phyloP scores from a whole-genome alignment of 768 basidiomycete genomes.

The Agrocybe pediades region DNA sequence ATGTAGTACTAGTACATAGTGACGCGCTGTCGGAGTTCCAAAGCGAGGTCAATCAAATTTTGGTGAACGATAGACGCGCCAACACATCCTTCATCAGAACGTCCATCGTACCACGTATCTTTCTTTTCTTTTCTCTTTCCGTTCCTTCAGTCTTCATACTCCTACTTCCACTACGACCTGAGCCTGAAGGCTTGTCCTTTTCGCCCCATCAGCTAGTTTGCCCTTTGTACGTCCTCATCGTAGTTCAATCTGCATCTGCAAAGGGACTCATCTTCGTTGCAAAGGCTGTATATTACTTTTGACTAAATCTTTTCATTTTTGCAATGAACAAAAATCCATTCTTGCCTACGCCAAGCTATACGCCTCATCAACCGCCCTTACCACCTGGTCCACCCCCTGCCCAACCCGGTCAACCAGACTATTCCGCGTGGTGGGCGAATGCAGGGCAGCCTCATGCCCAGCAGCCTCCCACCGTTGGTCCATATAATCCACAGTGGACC shows the following conservation, averaged over 20 bases:
- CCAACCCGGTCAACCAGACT: conserved; percentile 69
- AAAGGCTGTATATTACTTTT: conserved; percentile 6
- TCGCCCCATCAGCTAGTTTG: no score
- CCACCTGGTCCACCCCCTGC: conserved; percentile 81
- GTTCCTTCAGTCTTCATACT: not conserved
- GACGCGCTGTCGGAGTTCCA: conserved; percentile 26
- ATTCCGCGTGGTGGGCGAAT: conserved; percentile 76
- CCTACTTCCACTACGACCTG: not conserved
- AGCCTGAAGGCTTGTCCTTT: no score
- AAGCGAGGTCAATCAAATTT: conserved; percentile 16
- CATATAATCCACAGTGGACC: conserved; percentile 70
- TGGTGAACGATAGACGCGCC: conserved; percentile 5
- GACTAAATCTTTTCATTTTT: not conserved
- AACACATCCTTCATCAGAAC: not conserved
- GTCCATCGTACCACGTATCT: conserved; percentile 1
- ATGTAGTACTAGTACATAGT: conserved; percentile 10
- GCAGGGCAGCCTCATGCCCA: conserved; percentile 53
- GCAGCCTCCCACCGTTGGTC: conserved; percentile 49
- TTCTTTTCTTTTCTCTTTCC: conserved; percentile 1
- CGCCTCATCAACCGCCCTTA: conserved; percentile 73
- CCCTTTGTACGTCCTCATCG: no score
- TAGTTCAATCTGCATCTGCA: no score
- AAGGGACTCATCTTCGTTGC: not conserved
- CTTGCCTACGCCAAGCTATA: conserved; percentile 66
- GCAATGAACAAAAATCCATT: conserved; percentile 88